These are phyloP conservation scores for Candida sanyaensis DNA, from an alignment of 1,139 yeast species.

Conservation along the genomic window DNA sequence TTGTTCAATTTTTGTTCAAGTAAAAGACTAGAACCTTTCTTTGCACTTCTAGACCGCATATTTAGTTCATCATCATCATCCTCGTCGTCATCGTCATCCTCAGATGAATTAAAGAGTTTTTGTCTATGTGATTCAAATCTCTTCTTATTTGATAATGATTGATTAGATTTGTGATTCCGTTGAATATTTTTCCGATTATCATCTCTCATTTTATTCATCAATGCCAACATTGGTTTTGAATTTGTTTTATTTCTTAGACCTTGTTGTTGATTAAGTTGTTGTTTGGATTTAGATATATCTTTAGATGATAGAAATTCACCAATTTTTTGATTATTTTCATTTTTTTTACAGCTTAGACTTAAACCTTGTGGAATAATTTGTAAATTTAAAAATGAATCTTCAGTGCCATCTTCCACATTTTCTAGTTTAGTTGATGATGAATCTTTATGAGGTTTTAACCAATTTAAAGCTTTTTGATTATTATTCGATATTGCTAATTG, in stretches of 20 bases:
- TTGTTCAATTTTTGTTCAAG: constrained; percentile 14
- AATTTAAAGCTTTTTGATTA: constrained; percentile 37
- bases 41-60: constrained; percentile 16
- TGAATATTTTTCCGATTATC: constrained; percentile 21
- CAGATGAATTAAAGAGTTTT: background rate
- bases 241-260: constrained; percentile 12
- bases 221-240: constrained; percentile 43
- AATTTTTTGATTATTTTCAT: constrained; percentile 17
- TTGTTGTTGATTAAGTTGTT: constrained; percentile 6
- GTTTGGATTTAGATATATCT: constrained; percentile 12
- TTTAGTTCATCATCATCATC: constrained; percentile 2
- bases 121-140: background rate
- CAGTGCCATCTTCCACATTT: constrained; percentile 3
- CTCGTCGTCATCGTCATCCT: constrained; percentile 1
- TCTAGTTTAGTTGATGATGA: constrained; percentile 1
- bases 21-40: constrained; percentile 17
- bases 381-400: constrained; percentile 32
- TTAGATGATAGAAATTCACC: constrained; percentile 33
- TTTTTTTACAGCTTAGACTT: constrained; percentile 12
- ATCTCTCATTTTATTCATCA: constrained; percentile 47
- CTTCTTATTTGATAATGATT: background rate
- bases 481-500: constrained; percentile 44
- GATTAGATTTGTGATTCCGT: constrained; percentile 6
- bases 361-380: constrained; percentile 51
- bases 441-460: constrained; percentile 34